These are phyloP conservation scores for Xylaria sp. DNA, from an alignment of 2,329 filamentous ascomycete genomes.

Conservation along the genomic window DNA sequence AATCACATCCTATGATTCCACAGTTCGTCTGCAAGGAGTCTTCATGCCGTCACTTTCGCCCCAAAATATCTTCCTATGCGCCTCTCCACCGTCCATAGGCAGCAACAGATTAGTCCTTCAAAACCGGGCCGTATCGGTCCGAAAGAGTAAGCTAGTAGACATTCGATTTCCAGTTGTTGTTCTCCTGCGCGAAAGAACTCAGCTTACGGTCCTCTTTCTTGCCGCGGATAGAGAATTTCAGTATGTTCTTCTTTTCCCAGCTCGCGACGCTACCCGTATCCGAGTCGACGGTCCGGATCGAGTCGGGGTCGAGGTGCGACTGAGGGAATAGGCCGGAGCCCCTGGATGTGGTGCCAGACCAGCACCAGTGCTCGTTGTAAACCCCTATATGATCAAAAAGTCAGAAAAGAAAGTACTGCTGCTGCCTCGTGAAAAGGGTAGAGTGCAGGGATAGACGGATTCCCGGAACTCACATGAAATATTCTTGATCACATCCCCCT, in stretches of 20 bases:
- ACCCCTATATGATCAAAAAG: conserved; percentile 40
- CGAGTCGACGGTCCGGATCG: conserved; percentile 42
- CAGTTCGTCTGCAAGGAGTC: not conserved
- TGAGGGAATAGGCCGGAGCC: conserved; percentile 49
- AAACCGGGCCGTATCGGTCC: not conserved
- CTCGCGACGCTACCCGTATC: conserved; percentile 45
- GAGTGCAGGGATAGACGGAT: not conserved
- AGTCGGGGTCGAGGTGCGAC: conserved; percentile 47
- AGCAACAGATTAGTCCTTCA: not conserved
- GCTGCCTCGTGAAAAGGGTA: not conserved
- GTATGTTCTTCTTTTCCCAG: conserved; percentile 46
- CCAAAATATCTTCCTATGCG: not conserved
- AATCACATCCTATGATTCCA: not conserved
- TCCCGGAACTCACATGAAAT: conserved; percentile 52
- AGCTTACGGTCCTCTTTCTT: conserved; percentile 41
- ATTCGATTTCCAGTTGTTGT: conserved; percentile 28
- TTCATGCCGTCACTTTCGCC: not conserved
- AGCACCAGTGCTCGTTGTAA: conserved; percentile 50
- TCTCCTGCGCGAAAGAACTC: conserved; percentile 35
- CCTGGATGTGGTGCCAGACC: conserved; percentile 49
- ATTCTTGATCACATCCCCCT: conserved; percentile 73
- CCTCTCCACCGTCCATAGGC: not conserved
- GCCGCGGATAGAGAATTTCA: conserved; percentile 44
- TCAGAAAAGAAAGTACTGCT: conserved; percentile 18
- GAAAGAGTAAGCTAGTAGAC: conserved; percentile 35